phyloP scores from a whole-genome alignment of 2,329 filamentous ascomycete species.

The Colletotrichum lupini region DNA sequence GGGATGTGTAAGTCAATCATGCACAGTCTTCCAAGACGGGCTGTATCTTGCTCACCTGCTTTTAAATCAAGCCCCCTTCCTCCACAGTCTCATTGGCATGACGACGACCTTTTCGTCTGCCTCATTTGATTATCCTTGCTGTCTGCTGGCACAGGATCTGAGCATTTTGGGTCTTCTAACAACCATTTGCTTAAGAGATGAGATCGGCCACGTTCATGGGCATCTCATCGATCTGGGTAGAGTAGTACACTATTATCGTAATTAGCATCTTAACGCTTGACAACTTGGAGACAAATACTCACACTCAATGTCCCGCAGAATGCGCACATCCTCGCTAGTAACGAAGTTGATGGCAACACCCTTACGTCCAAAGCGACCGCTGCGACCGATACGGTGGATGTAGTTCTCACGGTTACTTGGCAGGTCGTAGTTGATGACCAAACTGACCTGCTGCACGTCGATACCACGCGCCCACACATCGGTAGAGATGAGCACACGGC shows the following conservation, averaged over 20 bases:
- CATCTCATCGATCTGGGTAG: slow-evolving; percentile 98
- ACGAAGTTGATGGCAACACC: slow-evolving; percentile 99
- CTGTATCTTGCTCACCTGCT: slow-evolving; percentile 22
- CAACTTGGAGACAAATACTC: slow-evolving; percentile 49
- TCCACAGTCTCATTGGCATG: slow-evolving; percentile 29
- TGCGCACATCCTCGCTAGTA: slow-evolving; percentile 96
- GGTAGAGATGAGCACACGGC: slow-evolving; percentile 94
- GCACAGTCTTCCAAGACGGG: neutral
- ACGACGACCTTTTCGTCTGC: slow-evolving; percentile 28
- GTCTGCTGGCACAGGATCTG: neutral
- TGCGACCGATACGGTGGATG: slow-evolving; percentile 97
- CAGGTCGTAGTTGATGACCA: slow-evolving; percentile 99
- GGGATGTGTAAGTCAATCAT: neutral
- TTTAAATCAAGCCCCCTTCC: slow-evolving; percentile 35
- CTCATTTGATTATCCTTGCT: neutral
- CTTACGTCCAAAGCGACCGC: slow-evolving; percentile 95
- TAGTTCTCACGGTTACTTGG: slow-evolving; percentile 99
- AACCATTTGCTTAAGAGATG: slow-evolving; percentile 53
- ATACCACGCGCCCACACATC: slow-evolving; percentile 99
- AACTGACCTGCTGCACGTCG: slow-evolving; percentile 96
- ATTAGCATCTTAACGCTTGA: slow-evolving; percentile 44
- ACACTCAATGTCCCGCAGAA: slow-evolving; percentile 96
- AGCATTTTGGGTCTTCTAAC: neutral
- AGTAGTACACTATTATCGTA: slow-evolving; percentile 79
- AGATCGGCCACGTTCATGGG: slow-evolving; percentile 89